Base-by-base conservation (phyloP, 2,329 filamentous ascomycete species). In the Ascochyta viciae-villosae region DNA sequence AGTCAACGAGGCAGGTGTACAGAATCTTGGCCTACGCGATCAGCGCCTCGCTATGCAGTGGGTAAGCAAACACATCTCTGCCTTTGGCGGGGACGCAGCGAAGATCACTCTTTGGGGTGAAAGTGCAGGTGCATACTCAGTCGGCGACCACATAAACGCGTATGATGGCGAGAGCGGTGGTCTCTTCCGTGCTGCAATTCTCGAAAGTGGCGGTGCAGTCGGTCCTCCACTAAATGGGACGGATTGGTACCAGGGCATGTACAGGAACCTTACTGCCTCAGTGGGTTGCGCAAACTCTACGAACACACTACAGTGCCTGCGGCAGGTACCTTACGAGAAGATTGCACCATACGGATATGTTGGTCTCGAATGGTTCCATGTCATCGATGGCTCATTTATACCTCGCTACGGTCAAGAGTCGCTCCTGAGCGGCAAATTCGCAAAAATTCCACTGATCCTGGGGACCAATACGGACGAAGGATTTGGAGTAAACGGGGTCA, bases 381-480 rank as follows among this genome's bases (percentile, higher is more conserved):
- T 66, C 31, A 68, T 72, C 13, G 72, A 74, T 50, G 66, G 65
- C 8, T 58, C 58, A 0, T 66, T 73, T 19, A 51, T 74, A 16
- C 56, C 65, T 0, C 60, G 60, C 4, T 63, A 58, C n/a, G 66
- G 67, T 1, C 82, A 81, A 55, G 41, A 65, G 38, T 67, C 68
- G 2, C 53, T 71, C 15, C 41, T 22, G 0, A 26, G 78, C 3
- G 85, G 85, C 45, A 80, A 80, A 8, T 89, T 90, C 60, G 82
- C 87, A 49, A 81, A 84, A 42, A 83, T 89, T 0, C 85, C 87
- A 0, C 79, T 89, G 27, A 77, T 90, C 1, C 75, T 83, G 23
- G 87, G 88, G 2, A 82, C 81, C 16, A 89, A 89, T 66, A 83
- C 82, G 0, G 87, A 90, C 61, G 88, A 91, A 68, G 88, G 86